phyloP scores from a whole-genome alignment of 176 grass and related monocot genomes.

The Leersia perrieri region DNA sequence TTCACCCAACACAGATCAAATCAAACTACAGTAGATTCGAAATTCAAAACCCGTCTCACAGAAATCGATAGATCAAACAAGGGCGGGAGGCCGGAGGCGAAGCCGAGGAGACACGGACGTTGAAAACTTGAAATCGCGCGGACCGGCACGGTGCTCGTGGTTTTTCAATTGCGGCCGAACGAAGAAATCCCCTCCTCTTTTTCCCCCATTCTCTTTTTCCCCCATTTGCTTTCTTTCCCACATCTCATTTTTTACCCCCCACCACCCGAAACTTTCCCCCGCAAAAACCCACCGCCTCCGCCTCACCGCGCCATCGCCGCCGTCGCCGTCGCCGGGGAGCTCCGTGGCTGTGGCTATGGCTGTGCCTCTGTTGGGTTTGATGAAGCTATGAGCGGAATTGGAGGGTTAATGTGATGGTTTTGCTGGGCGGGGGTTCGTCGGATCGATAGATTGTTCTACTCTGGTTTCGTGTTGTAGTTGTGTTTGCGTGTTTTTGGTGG shows the following conservation, averaged over 20 bases:
- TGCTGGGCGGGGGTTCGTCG: neutral
- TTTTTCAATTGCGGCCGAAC: neutral
- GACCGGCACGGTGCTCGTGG: too few relatives aligned
- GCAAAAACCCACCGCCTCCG: neutral
- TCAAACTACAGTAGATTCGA: neutral
- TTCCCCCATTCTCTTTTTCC: neutral
- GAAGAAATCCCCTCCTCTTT: slow-evolving; percentile 3
- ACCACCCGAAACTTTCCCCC: neutral
- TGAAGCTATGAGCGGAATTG: neutral
- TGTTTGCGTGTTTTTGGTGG: neutral
- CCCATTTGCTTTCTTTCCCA: neutral
- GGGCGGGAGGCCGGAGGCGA: too few relatives aligned
- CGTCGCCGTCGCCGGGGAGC: too few relatives aligned
- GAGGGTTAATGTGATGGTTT: neutral
- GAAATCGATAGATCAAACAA: neutral
- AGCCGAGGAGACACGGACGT: too few relatives aligned
- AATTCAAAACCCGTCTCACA: neutral
- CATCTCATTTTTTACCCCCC: neutral
- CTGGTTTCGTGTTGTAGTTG: neutral
- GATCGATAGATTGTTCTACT: neutral
- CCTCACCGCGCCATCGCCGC: too few relatives aligned
- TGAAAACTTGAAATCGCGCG: too few relatives aligned
- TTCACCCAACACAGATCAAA: neutral
- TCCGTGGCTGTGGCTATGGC: neutral
- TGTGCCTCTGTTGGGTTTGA: neutral